These are phyloP conservation scores for Arachnopeziza araneosa DNA, from an alignment of 2,329 filamentous ascomycete species.

Conservation along the genomic window DNA sequence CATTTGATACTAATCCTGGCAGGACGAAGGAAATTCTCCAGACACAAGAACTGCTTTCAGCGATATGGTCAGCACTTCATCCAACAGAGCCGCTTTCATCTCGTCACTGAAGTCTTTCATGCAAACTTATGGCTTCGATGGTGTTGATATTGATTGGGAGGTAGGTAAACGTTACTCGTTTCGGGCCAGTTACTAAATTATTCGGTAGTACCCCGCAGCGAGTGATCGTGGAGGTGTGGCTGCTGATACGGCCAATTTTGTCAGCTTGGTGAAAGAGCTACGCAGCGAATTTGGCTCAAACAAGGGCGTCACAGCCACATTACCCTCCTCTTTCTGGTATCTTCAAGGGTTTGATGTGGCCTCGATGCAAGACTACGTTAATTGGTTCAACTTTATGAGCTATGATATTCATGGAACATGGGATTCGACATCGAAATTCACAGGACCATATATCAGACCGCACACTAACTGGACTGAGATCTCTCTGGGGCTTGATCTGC, in stretches of 20 bases:
- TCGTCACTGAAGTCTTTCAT: slow-evolving; percentile 31
- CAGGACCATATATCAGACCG: slow-evolving; percentile 30
- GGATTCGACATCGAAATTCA: slow-evolving; percentile 30
- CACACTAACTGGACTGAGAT: slow-evolving; percentile 42
- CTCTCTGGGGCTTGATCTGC: slow-evolving; percentile 29
- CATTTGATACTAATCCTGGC: slow-evolving; percentile 4
- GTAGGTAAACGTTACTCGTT: no score
- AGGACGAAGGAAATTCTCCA: slow-evolving; percentile 15
- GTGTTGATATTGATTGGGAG: slow-evolving; percentile 44
- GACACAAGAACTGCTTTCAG: slow-evolving; percentile 25
- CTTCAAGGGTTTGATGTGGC: slow-evolving; percentile 26
- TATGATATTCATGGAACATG: slow-evolving; percentile 38
- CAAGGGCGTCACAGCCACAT: neutral
- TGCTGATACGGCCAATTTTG: slow-evolving; percentile 35
- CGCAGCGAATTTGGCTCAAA: slow-evolving; percentile 26
- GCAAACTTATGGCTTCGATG: slow-evolving; percentile 34
- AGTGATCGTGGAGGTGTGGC: slow-evolving; percentile 32
- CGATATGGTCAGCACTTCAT: slow-evolving; percentile 23
- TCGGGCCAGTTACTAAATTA: no score
- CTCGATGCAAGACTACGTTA: slow-evolving; percentile 22
- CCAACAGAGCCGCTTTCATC: slow-evolving; percentile 34
- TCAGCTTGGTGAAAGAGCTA: slow-evolving; percentile 27
- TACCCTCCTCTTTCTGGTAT: neutral
- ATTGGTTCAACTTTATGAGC: slow-evolving; percentile 33
- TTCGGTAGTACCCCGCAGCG: slow-evolving; percentile 31